Evolutionary conservation across 345 rosid species (phyloP).

Genomic region (Sonneratia caseolaris): DNA sequence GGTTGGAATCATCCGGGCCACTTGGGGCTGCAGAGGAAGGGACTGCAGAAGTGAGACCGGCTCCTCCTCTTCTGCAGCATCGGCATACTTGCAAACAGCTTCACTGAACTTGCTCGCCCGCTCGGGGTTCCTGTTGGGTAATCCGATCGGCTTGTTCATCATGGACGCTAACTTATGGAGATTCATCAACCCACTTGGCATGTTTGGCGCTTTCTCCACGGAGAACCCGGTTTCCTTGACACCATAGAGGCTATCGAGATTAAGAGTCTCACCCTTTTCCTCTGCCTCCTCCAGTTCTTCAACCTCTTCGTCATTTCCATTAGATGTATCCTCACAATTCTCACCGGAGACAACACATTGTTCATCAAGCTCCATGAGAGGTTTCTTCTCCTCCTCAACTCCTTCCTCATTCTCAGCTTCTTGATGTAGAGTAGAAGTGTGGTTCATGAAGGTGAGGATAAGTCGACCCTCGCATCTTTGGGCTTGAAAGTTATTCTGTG

Average conservation of each 20-base stretch:
- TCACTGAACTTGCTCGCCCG: conserved; percentile 35
- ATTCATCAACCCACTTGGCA: conserved; percentile 25
- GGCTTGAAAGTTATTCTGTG: conserved; percentile 63
- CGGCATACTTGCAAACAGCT: conserved; percentile 8
- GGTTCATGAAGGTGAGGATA: conserved; percentile 47
- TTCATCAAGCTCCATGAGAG: not conserved
- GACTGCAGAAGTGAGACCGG: conserved; percentile 19
- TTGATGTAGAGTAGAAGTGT: not conserved
- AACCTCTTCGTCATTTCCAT: conserved; percentile 14
- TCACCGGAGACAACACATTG: not conserved
- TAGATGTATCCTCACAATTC: conserved; percentile 7
- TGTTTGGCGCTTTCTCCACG: conserved; percentile 27
- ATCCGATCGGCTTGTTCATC: conserved; percentile 46
- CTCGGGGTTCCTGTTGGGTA: conserved; percentile 35
- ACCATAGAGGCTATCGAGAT: not conserved
- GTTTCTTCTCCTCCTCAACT: conserved; percentile 4
- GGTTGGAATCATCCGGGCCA: conserved; percentile 30
- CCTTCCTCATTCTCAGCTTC: conserved; percentile 3
- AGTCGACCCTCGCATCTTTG: conserved; percentile 79
- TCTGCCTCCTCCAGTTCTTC: conserved; percentile 7
- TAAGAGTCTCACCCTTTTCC: not conserved
- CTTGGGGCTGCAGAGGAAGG: conserved; percentile 36
- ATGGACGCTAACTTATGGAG: conserved; percentile 48
- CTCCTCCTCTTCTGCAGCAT: conserved; percentile 7
- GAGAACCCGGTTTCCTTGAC: conserved; percentile 10